phyloP scores from a whole-genome alignment of 2,329 filamentous ascomycete species.

The Exophiala phaeomuriformis region DNA sequence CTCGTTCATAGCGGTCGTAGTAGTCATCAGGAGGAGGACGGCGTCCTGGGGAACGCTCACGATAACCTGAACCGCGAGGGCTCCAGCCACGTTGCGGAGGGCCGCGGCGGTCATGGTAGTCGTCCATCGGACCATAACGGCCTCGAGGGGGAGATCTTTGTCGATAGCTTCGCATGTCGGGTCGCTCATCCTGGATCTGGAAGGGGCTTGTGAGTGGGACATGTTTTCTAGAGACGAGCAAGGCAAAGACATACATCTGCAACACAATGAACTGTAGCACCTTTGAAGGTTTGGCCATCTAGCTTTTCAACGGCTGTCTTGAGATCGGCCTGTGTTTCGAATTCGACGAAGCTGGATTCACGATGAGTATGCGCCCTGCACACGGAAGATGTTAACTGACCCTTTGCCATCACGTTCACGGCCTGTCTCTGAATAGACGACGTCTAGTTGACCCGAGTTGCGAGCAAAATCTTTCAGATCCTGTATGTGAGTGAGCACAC shows the following conservation, averaged over 20 bases:
- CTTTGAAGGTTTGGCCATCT: conserved; percentile 88
- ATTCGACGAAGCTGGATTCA: conserved; percentile 77
- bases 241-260: conserved; percentile 62
- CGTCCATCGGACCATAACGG: conserved; percentile 58
- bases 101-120: conserved; percentile 70
- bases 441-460: conserved; percentile 80
- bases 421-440: conserved; percentile 94
- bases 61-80: conserved; percentile 79
- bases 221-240: background rate
- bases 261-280: conserved; percentile 72
- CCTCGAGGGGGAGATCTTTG: conserved; percentile 72
- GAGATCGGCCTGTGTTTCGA: conserved; percentile 84
- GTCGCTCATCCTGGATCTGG: conserved; percentile 72
- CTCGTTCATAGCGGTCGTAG: conserved; percentile 68
- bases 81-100: conserved; percentile 75
- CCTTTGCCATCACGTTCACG: conserved; percentile 88
- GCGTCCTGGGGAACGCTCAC: conserved; percentile 62
- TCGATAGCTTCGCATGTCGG: conserved; percentile 55
- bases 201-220: conserved; percentile 20
- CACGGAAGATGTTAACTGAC: conserved; percentile 44
- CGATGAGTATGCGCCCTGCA: conserved; percentile 15
- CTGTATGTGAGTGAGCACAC: conserved; percentile 44
- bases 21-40: conserved; percentile 77
- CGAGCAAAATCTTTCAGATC: conserved; percentile 99
- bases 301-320: conserved; percentile 91